phyloP scores from a whole-genome alignment of 108 stramenopile species.

The Stephanodiscus minutulus region DNA sequence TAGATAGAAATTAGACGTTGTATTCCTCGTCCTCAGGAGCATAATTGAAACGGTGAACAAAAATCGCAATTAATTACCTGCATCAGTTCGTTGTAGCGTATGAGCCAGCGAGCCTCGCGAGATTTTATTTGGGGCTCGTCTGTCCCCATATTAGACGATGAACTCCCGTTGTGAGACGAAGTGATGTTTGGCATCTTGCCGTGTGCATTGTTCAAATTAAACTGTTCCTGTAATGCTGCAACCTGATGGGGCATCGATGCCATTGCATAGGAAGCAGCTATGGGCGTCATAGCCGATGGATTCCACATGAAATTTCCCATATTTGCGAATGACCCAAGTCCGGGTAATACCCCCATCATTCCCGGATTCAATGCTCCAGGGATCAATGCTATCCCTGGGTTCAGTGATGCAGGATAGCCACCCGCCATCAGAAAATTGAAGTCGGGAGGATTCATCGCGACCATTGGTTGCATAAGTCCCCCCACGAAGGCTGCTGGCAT shows the following conservation, averaged over 20 bases:
- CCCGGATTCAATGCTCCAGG: slow-evolving; percentile 1
- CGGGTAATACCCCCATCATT: not conserved
- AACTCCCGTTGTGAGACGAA: not conserved
- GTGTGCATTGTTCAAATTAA: not conserved
- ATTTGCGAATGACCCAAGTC: not conserved
- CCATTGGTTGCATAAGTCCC: not conserved
- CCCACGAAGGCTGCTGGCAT: not conserved
- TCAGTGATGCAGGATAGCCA: not conserved
- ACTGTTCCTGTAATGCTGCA: not conserved
- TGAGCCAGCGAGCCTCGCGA: slow-evolving; percentile 13
- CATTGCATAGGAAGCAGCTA: not conserved
- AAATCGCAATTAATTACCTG: slow-evolving; percentile 1
- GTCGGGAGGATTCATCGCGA: not conserved
- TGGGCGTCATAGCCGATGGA: not conserved
- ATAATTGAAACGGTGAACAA: not conserved
- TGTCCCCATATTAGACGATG: not conserved
- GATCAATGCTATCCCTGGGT: not conserved
- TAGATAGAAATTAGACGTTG: not conserved
- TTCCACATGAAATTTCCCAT: slow-evolving; percentile 1
- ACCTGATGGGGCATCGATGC: not conserved
- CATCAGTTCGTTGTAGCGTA: slow-evolving; percentile 15
- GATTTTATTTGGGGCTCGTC: not conserved
- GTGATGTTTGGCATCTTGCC: too few species aligned
- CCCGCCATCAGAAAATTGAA: slow-evolving; percentile 2
- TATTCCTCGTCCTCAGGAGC: not conserved